Evolutionary conservation across 441 rosid species (phyloP).

Genomic region (Adansonia rubrostipa): DNA sequence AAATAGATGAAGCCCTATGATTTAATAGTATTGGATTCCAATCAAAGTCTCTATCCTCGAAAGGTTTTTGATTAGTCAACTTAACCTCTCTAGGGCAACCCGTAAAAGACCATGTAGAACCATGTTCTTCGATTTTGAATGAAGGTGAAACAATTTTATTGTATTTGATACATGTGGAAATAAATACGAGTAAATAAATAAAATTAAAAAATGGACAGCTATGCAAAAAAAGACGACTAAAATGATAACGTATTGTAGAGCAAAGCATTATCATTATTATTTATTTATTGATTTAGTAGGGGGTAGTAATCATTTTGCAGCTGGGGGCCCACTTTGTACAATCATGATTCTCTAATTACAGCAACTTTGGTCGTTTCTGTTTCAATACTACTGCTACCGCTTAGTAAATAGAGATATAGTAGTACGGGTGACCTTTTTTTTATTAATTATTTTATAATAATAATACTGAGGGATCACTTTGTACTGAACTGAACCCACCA

Average conservation of each 20-base stretch:
- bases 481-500: slow-evolving; percentile 11
- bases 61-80: too few relatives aligned
- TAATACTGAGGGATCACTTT: neutral
- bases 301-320: neutral
- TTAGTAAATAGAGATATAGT: neutral
- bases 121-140: neutral
- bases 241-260: neutral
- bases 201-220: neutral
- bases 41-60: too few relatives aligned
- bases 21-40: too few relatives aligned
- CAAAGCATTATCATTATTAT: neutral
- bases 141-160: neutral
- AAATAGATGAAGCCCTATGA: neutral
- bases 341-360: slow-evolving; percentile 20
- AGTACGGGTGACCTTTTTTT: neutral
- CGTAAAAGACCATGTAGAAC: neutral
- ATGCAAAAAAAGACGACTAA: neutral
- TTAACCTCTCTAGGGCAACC: neutral
- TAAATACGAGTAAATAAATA: neutral
- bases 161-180: neutral
- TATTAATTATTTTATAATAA: neutral
- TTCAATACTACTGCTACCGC: neutral
- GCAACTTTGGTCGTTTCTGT: neutral
- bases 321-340: neutral
- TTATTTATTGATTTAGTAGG: neutral